phyloP scores from a whole-genome alignment of 177 flowering plant genomes.

The Vitis hybrid region DNA sequence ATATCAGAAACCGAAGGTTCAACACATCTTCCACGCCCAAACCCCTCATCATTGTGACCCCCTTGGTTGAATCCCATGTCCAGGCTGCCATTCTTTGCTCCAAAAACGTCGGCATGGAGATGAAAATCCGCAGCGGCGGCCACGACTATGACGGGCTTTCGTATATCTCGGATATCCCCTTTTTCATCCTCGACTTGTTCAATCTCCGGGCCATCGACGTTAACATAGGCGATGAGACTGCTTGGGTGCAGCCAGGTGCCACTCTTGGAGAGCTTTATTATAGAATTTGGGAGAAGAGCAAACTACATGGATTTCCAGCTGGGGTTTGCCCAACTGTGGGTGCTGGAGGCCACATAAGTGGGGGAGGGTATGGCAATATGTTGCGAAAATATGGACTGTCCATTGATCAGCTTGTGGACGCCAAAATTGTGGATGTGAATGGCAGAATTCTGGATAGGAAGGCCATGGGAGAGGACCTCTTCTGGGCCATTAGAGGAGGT shows the following conservation, averaged over 20 bases:
- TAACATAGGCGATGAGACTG: constrained; percentile 15
- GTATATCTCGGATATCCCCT: constrained; percentile 21
- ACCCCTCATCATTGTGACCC: constrained; percentile 29
- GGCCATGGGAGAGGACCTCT: constrained; percentile 37
- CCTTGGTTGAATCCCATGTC: constrained; percentile 15
- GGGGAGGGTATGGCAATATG: constrained; percentile 41
- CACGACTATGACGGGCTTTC: constrained; percentile 41
- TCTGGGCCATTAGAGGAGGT: constrained; percentile 47
- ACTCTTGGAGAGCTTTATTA: constrained; percentile 35
- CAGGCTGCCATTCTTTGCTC: constrained; percentile 25
- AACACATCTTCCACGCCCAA: constrained; percentile 30
- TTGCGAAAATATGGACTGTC: constrained; percentile 34
- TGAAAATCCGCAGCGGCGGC: constrained; percentile 43
- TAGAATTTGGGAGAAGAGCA: constrained; percentile 31
- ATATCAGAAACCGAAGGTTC: constrained; percentile 31
- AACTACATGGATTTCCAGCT: constrained; percentile 31
- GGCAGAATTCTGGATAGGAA: constrained; percentile 30
- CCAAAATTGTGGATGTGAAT: constrained; percentile 26
- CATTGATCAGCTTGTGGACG: constrained; percentile 35
- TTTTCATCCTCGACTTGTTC: constrained; percentile 34
- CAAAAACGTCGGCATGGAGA: constrained; percentile 14
- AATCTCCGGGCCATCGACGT: constrained; percentile 22
- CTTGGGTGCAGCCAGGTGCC: constrained; percentile 33
- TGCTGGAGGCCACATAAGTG: constrained; percentile 34
- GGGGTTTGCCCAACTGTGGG: constrained; percentile 39